These are phyloP conservation scores for Metschnikowia matae DNA, from an alignment of 805 yeast species.

Conservation along the genomic window DNA sequence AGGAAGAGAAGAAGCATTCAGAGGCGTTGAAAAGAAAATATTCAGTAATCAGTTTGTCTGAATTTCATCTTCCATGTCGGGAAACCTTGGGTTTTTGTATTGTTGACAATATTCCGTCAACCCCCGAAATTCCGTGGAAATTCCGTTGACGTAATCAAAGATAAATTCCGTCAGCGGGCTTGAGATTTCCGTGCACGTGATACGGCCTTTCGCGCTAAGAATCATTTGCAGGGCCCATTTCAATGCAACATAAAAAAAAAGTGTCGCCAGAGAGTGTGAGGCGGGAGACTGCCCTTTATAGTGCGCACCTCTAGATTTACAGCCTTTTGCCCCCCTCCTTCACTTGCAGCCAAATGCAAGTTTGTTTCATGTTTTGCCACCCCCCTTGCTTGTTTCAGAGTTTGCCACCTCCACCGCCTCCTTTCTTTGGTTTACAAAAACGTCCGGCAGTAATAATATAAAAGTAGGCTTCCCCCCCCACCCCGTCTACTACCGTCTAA, in stretches of 20 bases:
- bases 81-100: not conserved
- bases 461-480: too few species aligned
- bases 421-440: too few species aligned
- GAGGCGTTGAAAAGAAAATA: not conserved
- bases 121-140: not conserved
- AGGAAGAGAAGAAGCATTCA: not conserved
- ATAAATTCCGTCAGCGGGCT: not conserved
- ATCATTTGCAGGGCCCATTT: too few species aligned
- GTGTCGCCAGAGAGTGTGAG: not conserved
- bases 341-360: not conserved
- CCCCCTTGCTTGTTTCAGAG: not conserved
- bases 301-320: not conserved
- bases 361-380: not conserved
- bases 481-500: too few species aligned
- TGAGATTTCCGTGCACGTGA: not conserved
- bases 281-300: not conserved
- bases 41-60: not conserved
- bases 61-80: not conserved
- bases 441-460: too few species aligned
- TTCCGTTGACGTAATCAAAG: not conserved
- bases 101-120: not conserved
- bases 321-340: slow-evolving; percentile 2
- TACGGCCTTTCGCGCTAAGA: not conserved
- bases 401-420: not conserved
- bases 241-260: too few species aligned